These are phyloP conservation scores for Cutaneotrichosporon spelunceum DNA, from an alignment of 1,284 basidiomycete genomes.

Conservation along the genomic window DNA sequence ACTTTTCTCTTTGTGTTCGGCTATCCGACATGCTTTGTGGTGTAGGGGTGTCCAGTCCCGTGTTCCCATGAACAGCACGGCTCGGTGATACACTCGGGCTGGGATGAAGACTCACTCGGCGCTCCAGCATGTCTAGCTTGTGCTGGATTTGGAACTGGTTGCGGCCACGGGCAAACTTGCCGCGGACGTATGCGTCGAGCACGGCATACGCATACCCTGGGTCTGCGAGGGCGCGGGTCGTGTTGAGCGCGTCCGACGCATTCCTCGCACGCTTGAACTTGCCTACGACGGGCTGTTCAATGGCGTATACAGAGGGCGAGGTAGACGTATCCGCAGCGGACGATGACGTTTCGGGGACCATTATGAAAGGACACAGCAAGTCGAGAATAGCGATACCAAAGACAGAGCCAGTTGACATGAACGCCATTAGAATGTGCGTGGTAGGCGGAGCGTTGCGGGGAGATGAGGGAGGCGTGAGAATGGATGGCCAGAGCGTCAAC, in stretches of 20 bases:
- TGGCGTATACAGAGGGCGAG: neutral
- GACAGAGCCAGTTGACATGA: neutral
- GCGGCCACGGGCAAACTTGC: slow-evolving; percentile 9
- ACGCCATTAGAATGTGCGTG: neutral
- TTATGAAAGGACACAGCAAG: neutral
- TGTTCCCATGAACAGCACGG: neutral
- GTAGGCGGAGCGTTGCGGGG: neutral
- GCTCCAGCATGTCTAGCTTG: slow-evolving; percentile 40
- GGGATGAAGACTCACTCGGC: slow-evolving; percentile 24
- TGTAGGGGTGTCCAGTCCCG: neutral
- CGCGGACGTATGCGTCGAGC: slow-evolving; percentile 11
- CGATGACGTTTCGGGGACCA: neutral
- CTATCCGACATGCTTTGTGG: neutral
- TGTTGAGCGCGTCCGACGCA: slow-evolving; percentile 12
- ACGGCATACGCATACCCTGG: slow-evolving; percentile 23
- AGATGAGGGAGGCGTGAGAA: neutral
- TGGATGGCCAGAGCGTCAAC: neutral
- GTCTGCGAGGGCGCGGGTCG: slow-evolving; percentile 18
- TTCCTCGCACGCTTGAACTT: slow-evolving; percentile 1
- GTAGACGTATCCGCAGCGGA: neutral
- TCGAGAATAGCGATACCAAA: neutral
- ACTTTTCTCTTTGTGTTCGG: neutral
- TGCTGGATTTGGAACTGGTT: slow-evolving; percentile 24
- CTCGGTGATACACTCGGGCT: too few relatives aligned
- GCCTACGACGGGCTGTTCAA: slow-evolving; percentile 2